Evolutionary conservation across 441 rosid genomes (phyloP), one percentile per base, ranked within the genome.

Genomic region (Gossypium gossypioides): DNA sequence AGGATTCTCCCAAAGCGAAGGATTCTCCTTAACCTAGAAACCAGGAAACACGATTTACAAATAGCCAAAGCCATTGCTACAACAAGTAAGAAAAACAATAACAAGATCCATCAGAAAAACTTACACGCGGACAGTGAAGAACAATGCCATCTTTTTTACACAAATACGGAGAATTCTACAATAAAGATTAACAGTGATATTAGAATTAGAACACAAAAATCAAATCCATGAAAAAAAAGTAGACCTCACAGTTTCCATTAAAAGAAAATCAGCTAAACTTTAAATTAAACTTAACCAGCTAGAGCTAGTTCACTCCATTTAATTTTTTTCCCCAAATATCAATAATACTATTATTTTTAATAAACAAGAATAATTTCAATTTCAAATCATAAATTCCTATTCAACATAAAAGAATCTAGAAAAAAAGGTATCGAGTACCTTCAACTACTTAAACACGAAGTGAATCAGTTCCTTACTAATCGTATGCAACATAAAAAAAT

Each of bases 1-100:
- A 34, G 99, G 99, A 83, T 95, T 95, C 78, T 88, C 91, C 99
- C 99, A 95, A 0, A 94, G 97, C 12, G 99, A 95, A 78, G 99
- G 77, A 57, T 92, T 68, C 78, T 95, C 99, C 77, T 92, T 92
- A 18, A 92, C 98, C 99, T 95, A 75, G 27, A 65, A 71, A 71
- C 27, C 18, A 77, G 2, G 46, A 80, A 59, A 54, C 62, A 13
- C 37, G 1, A 48, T 34, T 68, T 58, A 75, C 3, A 70, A 12
- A 54, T 6, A 12, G 42, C 6, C 73, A 4, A 42, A 4, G 3
- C 2, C 3, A 10, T 32, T 6, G 70, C 73, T 78, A 44, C 65
- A 10, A 29, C 3, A 61, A 42, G 21, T 40, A 57, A 57, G 13
- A 15, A 65, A 29, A 55, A 69, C 27, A 67, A 56, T 69, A 57